Conservation (phyloP, 176 grass and related monocot genomes). For the Chrysopogon serrulatus region DNA sequence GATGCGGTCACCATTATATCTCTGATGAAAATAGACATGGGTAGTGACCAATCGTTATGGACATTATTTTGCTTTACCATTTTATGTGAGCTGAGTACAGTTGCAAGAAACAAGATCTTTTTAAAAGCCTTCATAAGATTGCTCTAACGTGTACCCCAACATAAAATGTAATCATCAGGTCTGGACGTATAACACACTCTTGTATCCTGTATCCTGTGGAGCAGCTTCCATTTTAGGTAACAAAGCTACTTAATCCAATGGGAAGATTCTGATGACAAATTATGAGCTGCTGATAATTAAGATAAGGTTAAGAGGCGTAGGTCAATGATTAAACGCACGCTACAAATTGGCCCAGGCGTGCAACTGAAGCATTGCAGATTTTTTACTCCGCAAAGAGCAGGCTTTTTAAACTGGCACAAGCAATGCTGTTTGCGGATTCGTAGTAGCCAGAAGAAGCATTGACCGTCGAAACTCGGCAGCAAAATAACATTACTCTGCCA, state of each 20-base stretch:
- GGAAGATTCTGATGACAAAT: background rate
- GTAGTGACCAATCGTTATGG: background rate
- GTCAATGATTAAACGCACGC: background rate
- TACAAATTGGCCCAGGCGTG: constrained; percentile 3
- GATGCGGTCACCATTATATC: background rate
- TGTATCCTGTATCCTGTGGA: no score
- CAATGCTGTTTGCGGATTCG: background rate
- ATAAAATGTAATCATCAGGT: background rate
- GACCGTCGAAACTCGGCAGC: background rate
- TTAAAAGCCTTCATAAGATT: background rate
- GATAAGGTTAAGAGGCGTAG: background rate
- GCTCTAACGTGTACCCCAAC: background rate
- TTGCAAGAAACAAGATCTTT: background rate
- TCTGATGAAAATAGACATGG: background rate
- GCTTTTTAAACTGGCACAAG: background rate
- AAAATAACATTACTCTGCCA: background rate
- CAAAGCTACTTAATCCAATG: background rate
- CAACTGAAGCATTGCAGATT: background rate
- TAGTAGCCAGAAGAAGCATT: background rate
- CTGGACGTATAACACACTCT: background rate
- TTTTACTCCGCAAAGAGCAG: background rate
- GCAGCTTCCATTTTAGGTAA: background rate
- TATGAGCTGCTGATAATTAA: background rate
- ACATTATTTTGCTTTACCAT: no score
- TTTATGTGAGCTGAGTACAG: background rate